Percentiles rank a stretch among this genome's conserved stretches.
phyloP scores from a whole-genome alignment of 306 rosid species.

The Parietaria judaica region DNA sequence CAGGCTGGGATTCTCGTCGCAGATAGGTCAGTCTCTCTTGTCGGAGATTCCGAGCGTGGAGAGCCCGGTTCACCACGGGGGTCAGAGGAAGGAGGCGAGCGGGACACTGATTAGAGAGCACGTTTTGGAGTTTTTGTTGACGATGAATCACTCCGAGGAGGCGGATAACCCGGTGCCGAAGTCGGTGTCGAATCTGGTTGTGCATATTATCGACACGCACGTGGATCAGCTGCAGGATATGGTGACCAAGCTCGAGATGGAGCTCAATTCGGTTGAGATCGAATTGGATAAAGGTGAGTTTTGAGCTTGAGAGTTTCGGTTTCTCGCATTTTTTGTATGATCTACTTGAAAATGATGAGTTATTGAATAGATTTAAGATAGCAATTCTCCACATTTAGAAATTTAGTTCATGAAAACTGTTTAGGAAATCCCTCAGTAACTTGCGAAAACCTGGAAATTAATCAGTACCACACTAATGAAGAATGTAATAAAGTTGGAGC shows the following conservation, averaged over 20 bases:
- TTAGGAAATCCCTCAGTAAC: too few relatives aligned
- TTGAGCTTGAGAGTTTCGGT: not conserved
- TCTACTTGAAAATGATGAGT: not conserved
- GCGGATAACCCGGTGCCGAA: conserved; percentile 90
- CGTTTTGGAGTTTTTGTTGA: conserved; percentile 88
- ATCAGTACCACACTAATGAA: too few relatives aligned
- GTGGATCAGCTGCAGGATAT: conserved; percentile 95
- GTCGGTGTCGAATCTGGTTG: conserved; percentile 74
- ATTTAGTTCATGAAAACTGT: too few relatives aligned
- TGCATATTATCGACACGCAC: conserved; percentile 85
- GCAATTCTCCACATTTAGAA: not conserved
- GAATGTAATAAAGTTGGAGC: too few relatives aligned
- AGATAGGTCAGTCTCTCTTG: conserved; percentile 68
- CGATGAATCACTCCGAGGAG: conserved; percentile 96
- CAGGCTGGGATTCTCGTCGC: conserved; percentile 84
- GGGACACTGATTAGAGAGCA: conserved; percentile 81
- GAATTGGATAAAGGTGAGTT: conserved; percentile 76
- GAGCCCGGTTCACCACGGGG: conserved; percentile 37
- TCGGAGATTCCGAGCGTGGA: conserved; percentile 87
- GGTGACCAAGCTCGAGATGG: conserved; percentile 87
- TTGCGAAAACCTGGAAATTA: too few relatives aligned
- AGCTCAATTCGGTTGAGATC: conserved; percentile 79
- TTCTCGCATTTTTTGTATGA: not conserved
- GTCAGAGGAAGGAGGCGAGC: conserved; percentile 43
- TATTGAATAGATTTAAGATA: not conserved